These are phyloP conservation scores for Tolypocladium pustulatum DNA, from an alignment of 2,329 filamentous ascomycete species.

Conservation along the genomic window DNA sequence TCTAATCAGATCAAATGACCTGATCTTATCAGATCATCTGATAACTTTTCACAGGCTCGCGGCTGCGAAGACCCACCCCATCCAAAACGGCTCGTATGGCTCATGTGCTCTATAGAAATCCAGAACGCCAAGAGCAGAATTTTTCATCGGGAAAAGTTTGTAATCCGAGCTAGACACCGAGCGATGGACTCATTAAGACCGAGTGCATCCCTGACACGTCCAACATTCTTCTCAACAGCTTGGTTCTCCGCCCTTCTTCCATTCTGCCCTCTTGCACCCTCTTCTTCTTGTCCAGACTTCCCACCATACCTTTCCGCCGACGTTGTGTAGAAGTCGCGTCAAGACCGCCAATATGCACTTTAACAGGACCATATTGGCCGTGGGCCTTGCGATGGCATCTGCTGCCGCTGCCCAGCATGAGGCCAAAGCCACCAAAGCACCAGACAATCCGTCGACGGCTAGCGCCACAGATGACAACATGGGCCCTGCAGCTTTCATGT, in stretches of 20 bases:
- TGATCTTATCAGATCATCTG: conserved; percentile 5
- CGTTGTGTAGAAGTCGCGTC: background rate
- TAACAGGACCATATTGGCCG: background rate
- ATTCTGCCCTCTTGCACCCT: too few relatives aligned
- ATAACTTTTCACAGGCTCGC: background rate
- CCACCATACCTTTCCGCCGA: too few relatives aligned
- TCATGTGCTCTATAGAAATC: background rate
- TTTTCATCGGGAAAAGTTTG: background rate
- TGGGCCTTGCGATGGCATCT: conserved; percentile 1
- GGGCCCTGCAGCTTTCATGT: conserved; percentile 43
- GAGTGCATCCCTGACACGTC: background rate
- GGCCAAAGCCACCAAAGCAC: background rate
- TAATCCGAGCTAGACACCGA: background rate
- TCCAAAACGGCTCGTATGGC: background rate
- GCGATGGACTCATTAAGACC: background rate
- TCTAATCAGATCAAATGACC: background rate
- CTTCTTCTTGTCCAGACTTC: too few relatives aligned
- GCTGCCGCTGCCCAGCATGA: background rate
- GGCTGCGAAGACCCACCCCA: background rate
- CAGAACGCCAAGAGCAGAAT: background rate
- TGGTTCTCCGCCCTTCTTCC: background rate
- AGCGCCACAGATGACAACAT: conserved; percentile 2
- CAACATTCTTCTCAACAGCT: background rate
- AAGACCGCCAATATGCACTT: background rate
- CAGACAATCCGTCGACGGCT: conserved; percentile 1